Evolutionary conservation across 768 basidiomycete genomes (phyloP).

Genomic region (Pseudohyphozyma bogoriensis): DNA sequence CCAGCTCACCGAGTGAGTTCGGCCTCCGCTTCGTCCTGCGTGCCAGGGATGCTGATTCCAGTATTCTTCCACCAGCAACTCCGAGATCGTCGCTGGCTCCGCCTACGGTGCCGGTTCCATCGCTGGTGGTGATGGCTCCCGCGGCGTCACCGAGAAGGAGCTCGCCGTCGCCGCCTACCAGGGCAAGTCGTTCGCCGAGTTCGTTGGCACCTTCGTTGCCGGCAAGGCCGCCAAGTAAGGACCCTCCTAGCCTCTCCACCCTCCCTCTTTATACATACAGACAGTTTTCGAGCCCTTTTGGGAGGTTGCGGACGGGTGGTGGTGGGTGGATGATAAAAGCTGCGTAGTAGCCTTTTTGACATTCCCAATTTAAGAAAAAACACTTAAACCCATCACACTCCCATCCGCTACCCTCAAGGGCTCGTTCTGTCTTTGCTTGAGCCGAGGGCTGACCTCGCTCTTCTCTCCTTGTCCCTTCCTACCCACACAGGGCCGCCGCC

Average conservation of each 20-base stretch:
- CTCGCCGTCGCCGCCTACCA: slow-evolving; percentile 22
- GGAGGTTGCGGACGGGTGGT: too few relatives aligned
- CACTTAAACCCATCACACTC: too few relatives aligned
- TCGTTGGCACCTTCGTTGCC: slow-evolving; percentile 17
- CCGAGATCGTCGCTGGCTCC: slow-evolving; percentile 46
- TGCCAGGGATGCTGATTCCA: too few relatives aligned
- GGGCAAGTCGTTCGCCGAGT: slow-evolving; percentile 18
- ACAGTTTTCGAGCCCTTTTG: not conserved
- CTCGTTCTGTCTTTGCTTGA: too few relatives aligned
- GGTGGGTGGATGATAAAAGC: too few relatives aligned
- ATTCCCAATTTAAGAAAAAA: too few relatives aligned
- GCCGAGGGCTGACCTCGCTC: too few relatives aligned
- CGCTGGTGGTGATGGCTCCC: slow-evolving; percentile 36
- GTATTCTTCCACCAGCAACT: too few relatives aligned
- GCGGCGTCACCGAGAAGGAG: slow-evolving; percentile 27
- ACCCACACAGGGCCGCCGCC: not conserved
- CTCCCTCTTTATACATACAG: not conserved
- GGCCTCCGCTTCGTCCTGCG: too few relatives aligned
- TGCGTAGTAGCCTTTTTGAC: too few relatives aligned
- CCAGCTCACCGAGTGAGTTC: slow-evolving; percentile 42
- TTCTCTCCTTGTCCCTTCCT: not conserved
- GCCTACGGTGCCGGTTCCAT: slow-evolving; percentile 59
- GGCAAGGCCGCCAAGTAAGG: slow-evolving; percentile 25
- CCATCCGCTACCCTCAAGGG: too few relatives aligned
- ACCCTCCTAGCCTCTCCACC: too few relatives aligned